Percentiles rank a stretch among this genome's conserved stretches.
These are phyloP conservation scores for Aspergillus saccharolyticus DNA, from an alignment of 495 filamentous ascomycete genomes.

Conservation along the genomic window DNA sequence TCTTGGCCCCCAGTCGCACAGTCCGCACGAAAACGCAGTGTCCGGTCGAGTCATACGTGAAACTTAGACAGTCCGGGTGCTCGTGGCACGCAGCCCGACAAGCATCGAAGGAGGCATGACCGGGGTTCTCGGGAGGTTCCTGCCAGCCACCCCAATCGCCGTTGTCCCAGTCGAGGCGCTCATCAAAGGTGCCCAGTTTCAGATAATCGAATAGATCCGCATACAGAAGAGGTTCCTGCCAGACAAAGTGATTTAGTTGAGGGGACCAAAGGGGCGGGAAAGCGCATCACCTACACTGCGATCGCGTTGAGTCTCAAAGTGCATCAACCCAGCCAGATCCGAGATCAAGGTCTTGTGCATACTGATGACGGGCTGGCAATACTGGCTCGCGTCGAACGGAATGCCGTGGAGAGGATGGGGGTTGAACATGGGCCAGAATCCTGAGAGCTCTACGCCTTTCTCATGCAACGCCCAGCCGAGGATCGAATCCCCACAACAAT, in stretches of 20 bases:
- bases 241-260: not conserved
- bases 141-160: slow-evolving; percentile 26
- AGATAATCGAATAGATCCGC: slow-evolving; percentile 27
- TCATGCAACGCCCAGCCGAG: slow-evolving; percentile 44
- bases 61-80: slow-evolving; percentile 24
- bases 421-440: slow-evolving; percentile 53
- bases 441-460: slow-evolving; percentile 39
- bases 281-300: slow-evolving; percentile 16
- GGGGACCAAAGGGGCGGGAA: not conserved
- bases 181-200: slow-evolving; percentile 13
- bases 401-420: slow-evolving; percentile 33
- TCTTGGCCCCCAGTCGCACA: slow-evolving; percentile 23
- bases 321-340: slow-evolving; percentile 23
- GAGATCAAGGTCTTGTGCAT: slow-evolving; percentile 42
- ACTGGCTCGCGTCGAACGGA: slow-evolving; percentile 33
- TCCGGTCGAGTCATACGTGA: slow-evolving; percentile 22
- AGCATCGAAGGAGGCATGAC: slow-evolving; percentile 21
- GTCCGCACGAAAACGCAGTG: slow-evolving; percentile 25
- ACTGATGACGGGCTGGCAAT: slow-evolving; percentile 51
- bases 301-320: slow-evolving; percentile 25
- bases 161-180: slow-evolving; percentile 33
- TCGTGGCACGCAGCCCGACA: slow-evolving; percentile 27
- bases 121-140: slow-evolving; percentile 21
- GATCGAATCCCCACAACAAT: slow-evolving; percentile 53
- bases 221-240: slow-evolving; percentile 24